Base-by-base conservation (phyloP, 2,329 filamentous ascomycete genomes). In the Cyphellophora attinorum region DNA sequence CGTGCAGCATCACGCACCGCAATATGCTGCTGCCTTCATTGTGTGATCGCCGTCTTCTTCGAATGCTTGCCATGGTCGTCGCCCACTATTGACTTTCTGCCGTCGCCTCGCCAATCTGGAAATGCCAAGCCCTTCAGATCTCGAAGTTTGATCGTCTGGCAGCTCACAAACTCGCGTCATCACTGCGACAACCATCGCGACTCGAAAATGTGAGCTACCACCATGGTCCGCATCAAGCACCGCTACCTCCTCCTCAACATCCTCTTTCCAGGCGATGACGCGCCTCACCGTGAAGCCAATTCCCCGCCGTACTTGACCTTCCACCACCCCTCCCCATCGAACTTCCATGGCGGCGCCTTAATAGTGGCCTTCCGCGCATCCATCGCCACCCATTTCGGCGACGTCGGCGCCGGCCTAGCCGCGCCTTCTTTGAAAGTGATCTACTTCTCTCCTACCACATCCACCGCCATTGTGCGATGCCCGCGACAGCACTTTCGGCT, bases 211-310 rank as follows among this genome's bases (percentile, higher is more conserved):
- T 18, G 12, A n/a, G n/a, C n/a, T n/a, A n/a, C n/a, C 15, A 62
- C 28, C 31, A 95, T 98, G 91, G 91, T 98, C 40, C 85, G 91
- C 54, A 76, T 96, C 48, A 98, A 98, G 62, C 82, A 94, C 60
- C 80, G 91, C 51, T 98, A 98, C 58, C 74, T 98, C 12, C 76
- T 96, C n/a, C 76, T 96, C 42, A 85, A 93, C 55, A 86, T 96
- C 46, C 70, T 96, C 30, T 95, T 95, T 52, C 85, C 88, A 0
- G 64, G 74, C 10, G 44, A 65, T 6, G 44, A 52, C 6, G 19
- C 42, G 18, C 14, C 39, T 38, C 40, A 38, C 34, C 3, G 34
- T 34, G 35, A 30, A 54, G 48, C 19, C 56, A 60, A 47, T 48
- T 70, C 52, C 58, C 81, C 54, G 58, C 74, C 63, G 29, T 67